These are phyloP conservation scores for Tephrocybe rancida DNA, from an alignment of 768 basidiomycete genomes.

Conservation along the genomic window DNA sequence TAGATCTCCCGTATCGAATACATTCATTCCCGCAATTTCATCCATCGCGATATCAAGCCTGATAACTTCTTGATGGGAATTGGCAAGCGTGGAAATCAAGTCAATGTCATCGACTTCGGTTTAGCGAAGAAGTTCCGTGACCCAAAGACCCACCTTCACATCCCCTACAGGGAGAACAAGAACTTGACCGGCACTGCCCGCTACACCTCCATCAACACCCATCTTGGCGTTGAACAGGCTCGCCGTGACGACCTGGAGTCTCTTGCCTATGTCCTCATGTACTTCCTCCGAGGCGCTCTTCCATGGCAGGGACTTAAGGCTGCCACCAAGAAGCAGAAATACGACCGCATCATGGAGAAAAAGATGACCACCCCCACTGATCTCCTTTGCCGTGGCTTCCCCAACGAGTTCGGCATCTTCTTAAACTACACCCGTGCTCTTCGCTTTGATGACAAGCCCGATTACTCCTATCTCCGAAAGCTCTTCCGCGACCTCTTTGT, in stretches of 20 bases:
- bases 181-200: slow-evolving; percentile 98
- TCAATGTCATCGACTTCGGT: slow-evolving; percentile 98
- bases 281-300: slow-evolving; percentile 97
- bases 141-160: slow-evolving; percentile 99
- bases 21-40: slow-evolving; percentile 99
- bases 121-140: slow-evolving; percentile 99
- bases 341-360: slow-evolving; percentile 99
- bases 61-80: slow-evolving; percentile 99
- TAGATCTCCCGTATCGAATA: slow-evolving; percentile 99
- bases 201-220: slow-evolving; percentile 99
- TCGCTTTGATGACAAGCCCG: slow-evolving; percentile 99
- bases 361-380: slow-evolving; percentile 99
- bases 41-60: slow-evolving; percentile 97
- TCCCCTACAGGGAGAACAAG: slow-evolving; percentile 99
- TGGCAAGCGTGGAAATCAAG: slow-evolving; percentile 99
- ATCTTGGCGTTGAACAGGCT: slow-evolving; percentile 97
- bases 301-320: slow-evolving; percentile 99
- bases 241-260: slow-evolving; percentile 98
- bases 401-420: slow-evolving; percentile 99
- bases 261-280: slow-evolving; percentile 99
- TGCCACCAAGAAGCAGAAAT: slow-evolving; percentile 99
- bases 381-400: slow-evolving; percentile 97
- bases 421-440: slow-evolving; percentile 98
- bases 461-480: slow-evolving; percentile 99
- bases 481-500: slow-evolving; percentile 98